Evolutionary conservation across 805 yeast species (phyloP).

Genomic region (Saturnispora besseyi): DNA sequence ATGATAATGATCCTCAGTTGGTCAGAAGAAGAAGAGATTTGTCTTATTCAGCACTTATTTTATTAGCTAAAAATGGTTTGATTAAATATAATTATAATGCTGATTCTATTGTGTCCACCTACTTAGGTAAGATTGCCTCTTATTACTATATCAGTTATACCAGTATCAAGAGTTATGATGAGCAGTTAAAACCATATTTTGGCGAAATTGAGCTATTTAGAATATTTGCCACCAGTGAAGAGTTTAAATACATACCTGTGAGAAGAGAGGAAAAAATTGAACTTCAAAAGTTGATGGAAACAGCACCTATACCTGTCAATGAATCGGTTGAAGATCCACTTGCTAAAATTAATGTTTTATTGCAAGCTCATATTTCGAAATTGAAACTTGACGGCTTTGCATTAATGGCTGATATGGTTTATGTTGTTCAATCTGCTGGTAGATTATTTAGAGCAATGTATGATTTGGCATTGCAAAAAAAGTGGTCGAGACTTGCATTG

Average conservation of each 20-base stretch:
- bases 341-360: slow-evolving; percentile 68
- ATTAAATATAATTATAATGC: slow-evolving; percentile 45
- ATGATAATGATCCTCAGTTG: slow-evolving; percentile 42
- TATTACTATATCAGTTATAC: slow-evolving; percentile 71
- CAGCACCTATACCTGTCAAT: slow-evolving; percentile 79
- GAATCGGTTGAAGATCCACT: slow-evolving; percentile 61
- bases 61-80: slow-evolving; percentile 49
- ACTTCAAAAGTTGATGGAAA: slow-evolving; percentile 54
- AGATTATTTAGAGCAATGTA: slow-evolving; percentile 77
- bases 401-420: slow-evolving; percentile 84
- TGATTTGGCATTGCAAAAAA: slow-evolving; percentile 62
- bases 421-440: slow-evolving; percentile 88
- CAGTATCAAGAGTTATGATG: slow-evolving; percentile 62
- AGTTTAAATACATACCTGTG: slow-evolving; percentile 74
- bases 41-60: slow-evolving; percentile 63
- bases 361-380: slow-evolving; percentile 82
- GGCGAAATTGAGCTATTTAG: slow-evolving; percentile 67
- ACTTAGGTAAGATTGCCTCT: slow-evolving; percentile 77
- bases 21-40: slow-evolving; percentile 53
- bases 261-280: slow-evolving; percentile 81
- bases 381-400: slow-evolving; percentile 81
- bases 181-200: slow-evolving; percentile 53
- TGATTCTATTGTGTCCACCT: slow-evolving; percentile 49
- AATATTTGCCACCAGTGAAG: slow-evolving; percentile 73
- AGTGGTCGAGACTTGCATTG: slow-evolving; percentile 62